Conservation (phyloP, 2,329 filamentous ascomycete species). For the Ascochyta koolunga region DNA sequence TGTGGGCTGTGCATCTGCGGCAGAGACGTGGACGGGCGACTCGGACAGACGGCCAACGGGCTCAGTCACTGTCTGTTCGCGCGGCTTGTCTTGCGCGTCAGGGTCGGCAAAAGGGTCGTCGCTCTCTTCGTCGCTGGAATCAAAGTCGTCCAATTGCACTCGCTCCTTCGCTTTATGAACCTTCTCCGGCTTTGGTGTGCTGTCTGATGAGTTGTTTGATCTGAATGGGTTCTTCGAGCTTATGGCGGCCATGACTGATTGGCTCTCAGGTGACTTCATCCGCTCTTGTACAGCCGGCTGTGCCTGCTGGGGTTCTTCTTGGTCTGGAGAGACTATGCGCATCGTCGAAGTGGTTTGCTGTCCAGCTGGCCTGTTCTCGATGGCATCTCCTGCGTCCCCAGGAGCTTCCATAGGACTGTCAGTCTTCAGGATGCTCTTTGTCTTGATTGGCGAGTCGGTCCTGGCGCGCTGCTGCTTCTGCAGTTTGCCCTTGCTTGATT, state of each 20-base stretch:
- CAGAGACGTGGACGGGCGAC: conserved; percentile 71
- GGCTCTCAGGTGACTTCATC: conserved; percentile 25
- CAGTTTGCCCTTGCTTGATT: conserved; percentile 48
- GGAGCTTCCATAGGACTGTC: conserved; percentile 38
- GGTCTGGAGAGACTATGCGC: conserved; percentile 44
- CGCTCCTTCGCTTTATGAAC: conserved; percentile 66
- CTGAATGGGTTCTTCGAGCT: conserved; percentile 40
- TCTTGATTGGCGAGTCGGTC: conserved; percentile 43
- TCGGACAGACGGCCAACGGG: conserved; percentile 59
- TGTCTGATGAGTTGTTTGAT: conserved; percentile 45
- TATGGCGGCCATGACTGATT: conserved; percentile 29
- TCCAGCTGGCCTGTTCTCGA: conserved; percentile 19
- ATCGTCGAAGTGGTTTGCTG: conserved; percentile 37
- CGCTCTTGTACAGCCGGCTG: conserved; percentile 27
- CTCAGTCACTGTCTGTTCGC: conserved; percentile 26
- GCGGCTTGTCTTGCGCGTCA: conserved; percentile 40
- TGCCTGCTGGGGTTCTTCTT: background rate
- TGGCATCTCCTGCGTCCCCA: conserved; percentile 19
- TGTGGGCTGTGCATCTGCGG: conserved; percentile 54
- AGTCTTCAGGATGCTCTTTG: conserved; percentile 39
- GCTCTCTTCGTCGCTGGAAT: conserved; percentile 59
- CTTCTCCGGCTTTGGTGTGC: conserved; percentile 62
- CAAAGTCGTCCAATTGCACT: conserved; percentile 73
- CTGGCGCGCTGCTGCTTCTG: conserved; percentile 43
- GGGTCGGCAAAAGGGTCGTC: conserved; percentile 53